A percentile compares a stretch with the other conserved stretches of the same genome.
phyloP scores from a whole-genome alignment of 495 filamentous ascomycete genomes.

The Penicillium cosmopolitanum region DNA sequence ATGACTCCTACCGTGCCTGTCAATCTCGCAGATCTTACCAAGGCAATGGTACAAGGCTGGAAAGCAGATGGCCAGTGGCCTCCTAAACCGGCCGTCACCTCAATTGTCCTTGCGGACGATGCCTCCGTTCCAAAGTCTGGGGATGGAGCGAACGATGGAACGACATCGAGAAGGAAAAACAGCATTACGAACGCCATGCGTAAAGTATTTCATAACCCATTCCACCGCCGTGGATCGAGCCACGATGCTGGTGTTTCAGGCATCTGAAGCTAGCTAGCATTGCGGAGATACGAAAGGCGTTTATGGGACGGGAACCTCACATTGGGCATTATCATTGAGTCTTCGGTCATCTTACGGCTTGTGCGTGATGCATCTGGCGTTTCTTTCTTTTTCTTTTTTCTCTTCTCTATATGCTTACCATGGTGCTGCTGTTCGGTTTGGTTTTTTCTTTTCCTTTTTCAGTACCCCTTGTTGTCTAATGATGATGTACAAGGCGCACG shows the following conservation, averaged over 20 bases:
- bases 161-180: conserved; percentile 36
- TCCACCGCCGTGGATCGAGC: conserved; percentile 46
- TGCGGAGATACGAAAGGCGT: neutral
- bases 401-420: neutral
- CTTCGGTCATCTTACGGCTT: conserved; percentile 4
- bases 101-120: conserved; percentile 39
- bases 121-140: conserved; percentile 31
- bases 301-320: neutral
- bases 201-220: conserved; percentile 50
- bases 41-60: conserved; percentile 89
- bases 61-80: conserved; percentile 95
- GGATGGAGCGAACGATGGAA: conserved; percentile 18
- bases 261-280: conserved; percentile 8
- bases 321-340: conserved; percentile 9
- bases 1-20: conserved; percentile 83
- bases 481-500: conserved; percentile 3
- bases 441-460: conserved; percentile 6
- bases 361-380: conserved; percentile 15
- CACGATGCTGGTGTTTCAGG: conserved; percentile 25
- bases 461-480: conserved; percentile 15
- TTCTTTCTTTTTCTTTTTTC: neutral
- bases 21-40: conserved; percentile 78
- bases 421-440: neutral
- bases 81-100: conserved; percentile 55
- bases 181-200: conserved; percentile 49